Evolutionary conservation across 2,329 filamentous ascomycete species (phyloP), one percentile per base, ranked within the genome.

Genomic region (Huntiella abstrusa): DNA sequence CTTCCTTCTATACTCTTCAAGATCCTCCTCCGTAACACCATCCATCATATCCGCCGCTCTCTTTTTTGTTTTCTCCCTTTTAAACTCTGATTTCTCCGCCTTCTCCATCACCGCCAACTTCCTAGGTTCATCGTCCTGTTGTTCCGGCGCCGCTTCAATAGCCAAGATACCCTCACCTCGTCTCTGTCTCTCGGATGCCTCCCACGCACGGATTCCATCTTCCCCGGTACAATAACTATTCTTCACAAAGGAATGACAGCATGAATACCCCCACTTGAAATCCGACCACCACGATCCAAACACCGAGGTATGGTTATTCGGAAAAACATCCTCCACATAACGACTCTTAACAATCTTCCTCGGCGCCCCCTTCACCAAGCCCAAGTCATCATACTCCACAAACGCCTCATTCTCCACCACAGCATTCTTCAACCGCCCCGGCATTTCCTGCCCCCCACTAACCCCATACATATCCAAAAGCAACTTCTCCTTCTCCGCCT

Each of bases 281-380:
- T 84, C 78, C 45, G 77, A 75, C 91, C 91, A 98, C 91, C 91
- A 98, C 56, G 86, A 94, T 42, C 91, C 91, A 83, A 86, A 98
- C 3, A 94, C 80, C 0, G 81, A 80, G 3, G 76, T 85, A 63
- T 98, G 91, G 57, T 98, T 98, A 65, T 93, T 88, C 59, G 81
- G 73, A 46, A 82, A 66, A 1, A 95, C 70, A 56, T 98, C 85
- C 58, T 98, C 91, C 4, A 78, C 64, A 57, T 98, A 98, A 59
- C 95, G 96, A 36, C 85, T 93, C 60, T 83, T 88, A 43, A 80
- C 81, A 45, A 73, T 71, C 47, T 74, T 74, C 58, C 80, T 82
- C 1, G 80, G 78, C 19, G 76, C 76, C n/a, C 88, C 87, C 64
- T 96, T 96, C 65, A 96, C 80, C 45, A 80, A 67, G 4, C 91